Evolutionary conservation across 2,329 filamentous ascomycete species (phyloP).

Genomic region (Cercospora zeina): DNA sequence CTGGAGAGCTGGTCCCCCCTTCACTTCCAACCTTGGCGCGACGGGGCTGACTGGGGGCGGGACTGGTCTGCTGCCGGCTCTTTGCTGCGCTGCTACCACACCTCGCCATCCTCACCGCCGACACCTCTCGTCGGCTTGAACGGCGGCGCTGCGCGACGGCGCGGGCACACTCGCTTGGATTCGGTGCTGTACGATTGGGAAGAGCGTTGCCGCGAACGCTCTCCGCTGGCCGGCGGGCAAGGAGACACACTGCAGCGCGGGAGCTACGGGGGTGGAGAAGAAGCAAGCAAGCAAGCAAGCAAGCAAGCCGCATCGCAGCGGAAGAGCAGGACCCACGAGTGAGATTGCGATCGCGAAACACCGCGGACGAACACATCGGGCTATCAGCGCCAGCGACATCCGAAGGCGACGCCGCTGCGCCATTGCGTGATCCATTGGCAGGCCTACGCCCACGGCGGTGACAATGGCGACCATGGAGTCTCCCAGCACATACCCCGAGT

Average conservation of each 20-base stretch:
- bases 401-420: neutral
- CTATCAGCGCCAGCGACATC: slow-evolving; percentile 7
- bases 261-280: slow-evolving; percentile 10
- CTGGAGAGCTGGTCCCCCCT: slow-evolving; percentile 5
- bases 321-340: slow-evolving; percentile 1
- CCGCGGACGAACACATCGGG: neutral
- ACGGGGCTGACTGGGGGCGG: slow-evolving; percentile 3
- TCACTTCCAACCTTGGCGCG: slow-evolving; percentile 6
- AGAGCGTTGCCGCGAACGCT: neutral
- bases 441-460: slow-evolving; percentile 20
- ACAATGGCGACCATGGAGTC: slow-evolving; percentile 46
- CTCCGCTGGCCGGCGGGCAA: neutral
- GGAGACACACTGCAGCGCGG: slow-evolving; percentile 7
- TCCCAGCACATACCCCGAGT: slow-evolving; percentile 64
- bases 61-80: neutral
- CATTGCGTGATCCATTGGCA: slow-evolving; percentile 3
- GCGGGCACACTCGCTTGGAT: slow-evolving; percentile 16
- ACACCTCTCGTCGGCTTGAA: neutral
- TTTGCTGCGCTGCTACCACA: neutral
- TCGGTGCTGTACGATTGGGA: neutral
- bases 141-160: slow-evolving; percentile 14
- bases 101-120: slow-evolving; percentile 10
- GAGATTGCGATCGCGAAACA: neutral
- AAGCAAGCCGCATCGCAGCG: slow-evolving; percentile 8
- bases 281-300: slow-evolving; percentile 15